Conservation (phyloP, 768 basidiomycete species). For the Hericium rajendrae region DNA sequence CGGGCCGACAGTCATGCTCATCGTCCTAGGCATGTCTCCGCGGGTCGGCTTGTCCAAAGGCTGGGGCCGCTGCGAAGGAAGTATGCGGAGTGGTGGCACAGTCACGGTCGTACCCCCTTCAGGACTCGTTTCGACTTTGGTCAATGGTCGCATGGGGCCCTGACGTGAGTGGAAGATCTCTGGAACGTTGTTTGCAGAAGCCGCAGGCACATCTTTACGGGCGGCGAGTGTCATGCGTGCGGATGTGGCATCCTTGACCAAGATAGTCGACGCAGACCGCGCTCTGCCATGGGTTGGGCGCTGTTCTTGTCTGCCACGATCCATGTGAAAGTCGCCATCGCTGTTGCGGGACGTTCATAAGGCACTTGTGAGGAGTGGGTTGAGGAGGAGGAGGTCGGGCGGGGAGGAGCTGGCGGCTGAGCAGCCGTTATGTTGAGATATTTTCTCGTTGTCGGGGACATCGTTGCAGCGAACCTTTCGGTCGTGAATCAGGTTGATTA, state of each 20-base stretch:
- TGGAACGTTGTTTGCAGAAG: too few relatives aligned
- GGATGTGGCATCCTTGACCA: background rate
- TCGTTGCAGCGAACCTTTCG: constrained; percentile 57
- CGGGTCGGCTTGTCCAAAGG: background rate
- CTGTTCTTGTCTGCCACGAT: background rate
- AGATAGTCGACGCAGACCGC: background rate
- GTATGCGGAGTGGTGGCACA: background rate
- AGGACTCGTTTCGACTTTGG: background rate
- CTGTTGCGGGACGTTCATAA: constrained; percentile 3
- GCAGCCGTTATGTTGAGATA: constrained; percentile 12
- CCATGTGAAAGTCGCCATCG: constrained; percentile 1
- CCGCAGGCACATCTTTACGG: too few relatives aligned
- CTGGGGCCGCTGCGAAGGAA: background rate
- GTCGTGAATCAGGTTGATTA: constrained; percentile 3
- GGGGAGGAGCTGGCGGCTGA: background rate
- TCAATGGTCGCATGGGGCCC: background rate
- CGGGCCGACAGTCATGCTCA: background rate
- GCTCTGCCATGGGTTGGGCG: background rate
- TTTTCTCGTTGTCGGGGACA: constrained; percentile 59
- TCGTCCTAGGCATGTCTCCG: background rate
- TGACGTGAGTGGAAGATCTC: background rate
- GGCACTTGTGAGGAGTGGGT: constrained; percentile 2
- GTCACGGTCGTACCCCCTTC: background rate
- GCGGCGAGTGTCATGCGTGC: too few relatives aligned
- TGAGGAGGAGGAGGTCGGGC: constrained; percentile 8